A percentile compares a stretch with the other conserved stretches of the same genome.
Evolutionary conservation across 768 basidiomycete species (phyloP).

Genomic region (Psilocybe sp.): DNA sequence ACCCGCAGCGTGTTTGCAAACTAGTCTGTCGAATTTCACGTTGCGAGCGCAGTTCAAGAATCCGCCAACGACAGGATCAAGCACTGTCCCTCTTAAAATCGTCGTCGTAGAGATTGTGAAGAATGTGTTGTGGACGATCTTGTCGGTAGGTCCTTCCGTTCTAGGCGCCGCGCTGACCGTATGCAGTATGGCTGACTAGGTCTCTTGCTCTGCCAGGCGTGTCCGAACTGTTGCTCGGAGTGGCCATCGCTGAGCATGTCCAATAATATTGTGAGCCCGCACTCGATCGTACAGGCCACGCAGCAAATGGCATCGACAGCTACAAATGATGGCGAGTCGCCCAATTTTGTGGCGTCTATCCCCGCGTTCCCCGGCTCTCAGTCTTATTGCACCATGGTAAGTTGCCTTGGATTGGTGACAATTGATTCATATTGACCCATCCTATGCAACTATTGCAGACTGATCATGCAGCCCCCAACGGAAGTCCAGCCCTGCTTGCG

Average conservation of each 20-base stretch:
- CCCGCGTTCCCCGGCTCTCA: slow-evolving; percentile 42
- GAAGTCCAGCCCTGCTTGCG: slow-evolving; percentile 31
- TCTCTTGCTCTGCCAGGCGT: slow-evolving; percentile 24
- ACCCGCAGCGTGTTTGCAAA: slow-evolving; percentile 26
- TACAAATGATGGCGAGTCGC: slow-evolving; percentile 38
- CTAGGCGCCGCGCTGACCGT: neutral
- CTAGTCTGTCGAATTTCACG: slow-evolving; percentile 34
- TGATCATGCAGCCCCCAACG: slow-evolving; percentile 20
- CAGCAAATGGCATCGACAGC: slow-evolving; percentile 37
- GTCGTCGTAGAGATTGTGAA: slow-evolving; percentile 38
- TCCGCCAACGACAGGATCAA: slow-evolving; percentile 26
- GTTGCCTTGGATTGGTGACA: slow-evolving; percentile 1
- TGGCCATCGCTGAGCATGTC: slow-evolving; percentile 37
- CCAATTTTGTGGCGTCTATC: slow-evolving; percentile 41
- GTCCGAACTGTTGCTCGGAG: slow-evolving; percentile 39
- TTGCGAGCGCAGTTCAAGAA: slow-evolving; percentile 32
- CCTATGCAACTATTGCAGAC: slow-evolving; percentile 13
- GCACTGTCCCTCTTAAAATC: slow-evolving; percentile 28
- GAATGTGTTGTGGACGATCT: slow-evolving; percentile 35
- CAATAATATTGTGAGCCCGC: slow-evolving; percentile 39
- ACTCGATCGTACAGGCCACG: slow-evolving; percentile 32
- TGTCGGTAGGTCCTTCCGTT: slow-evolving; percentile 30
- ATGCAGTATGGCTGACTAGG: neutral
- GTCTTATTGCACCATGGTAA: slow-evolving; percentile 37
- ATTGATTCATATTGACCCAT: neutral